These are phyloP conservation scores for Haplosporangium gracile DNA, from an alignment of 192 early-diverging fungal species.

Conservation along the genomic window DNA sequence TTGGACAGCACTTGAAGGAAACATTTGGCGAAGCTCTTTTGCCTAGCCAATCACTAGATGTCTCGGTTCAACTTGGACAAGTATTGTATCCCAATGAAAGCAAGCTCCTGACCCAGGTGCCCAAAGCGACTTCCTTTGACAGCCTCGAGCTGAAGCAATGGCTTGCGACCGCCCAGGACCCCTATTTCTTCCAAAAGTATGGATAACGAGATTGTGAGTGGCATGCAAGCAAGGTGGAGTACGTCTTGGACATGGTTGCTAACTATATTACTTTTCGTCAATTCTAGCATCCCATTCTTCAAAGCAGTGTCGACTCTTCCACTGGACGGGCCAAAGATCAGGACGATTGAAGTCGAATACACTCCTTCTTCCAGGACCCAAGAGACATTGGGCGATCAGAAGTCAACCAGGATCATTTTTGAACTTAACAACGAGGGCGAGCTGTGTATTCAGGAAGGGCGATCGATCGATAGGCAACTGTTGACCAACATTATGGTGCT, in stretches of 20 bases:
- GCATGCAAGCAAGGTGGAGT: background rate
- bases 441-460: constrained; percentile 16
- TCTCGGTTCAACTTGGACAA: constrained; percentile 37
- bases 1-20: constrained; percentile 7
- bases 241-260: background rate
- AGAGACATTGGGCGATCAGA: background rate
- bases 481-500: constrained; percentile 48
- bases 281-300: constrained; percentile 38
- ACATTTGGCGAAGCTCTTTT: background rate
- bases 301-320: constrained; percentile 31
- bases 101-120: constrained; percentile 9
- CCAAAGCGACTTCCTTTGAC: constrained; percentile 24
- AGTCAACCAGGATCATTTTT: constrained; percentile 18
- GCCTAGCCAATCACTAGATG: constrained; percentile 13
- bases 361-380: constrained; percentile 10
- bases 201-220: background rate
- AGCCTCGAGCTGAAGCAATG: constrained; percentile 22
- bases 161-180: constrained; percentile 21
- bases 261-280: background rate
- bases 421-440: constrained; percentile 32
- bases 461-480: background rate
- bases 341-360: constrained; percentile 42
- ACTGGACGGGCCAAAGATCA: constrained; percentile 19
- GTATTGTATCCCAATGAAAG: constrained; percentile 29
- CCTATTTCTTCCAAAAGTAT: constrained; percentile 37